Conservation (phyloP, 1,284 basidiomycete species). For the Cryptococcus deneoformans region DNA sequence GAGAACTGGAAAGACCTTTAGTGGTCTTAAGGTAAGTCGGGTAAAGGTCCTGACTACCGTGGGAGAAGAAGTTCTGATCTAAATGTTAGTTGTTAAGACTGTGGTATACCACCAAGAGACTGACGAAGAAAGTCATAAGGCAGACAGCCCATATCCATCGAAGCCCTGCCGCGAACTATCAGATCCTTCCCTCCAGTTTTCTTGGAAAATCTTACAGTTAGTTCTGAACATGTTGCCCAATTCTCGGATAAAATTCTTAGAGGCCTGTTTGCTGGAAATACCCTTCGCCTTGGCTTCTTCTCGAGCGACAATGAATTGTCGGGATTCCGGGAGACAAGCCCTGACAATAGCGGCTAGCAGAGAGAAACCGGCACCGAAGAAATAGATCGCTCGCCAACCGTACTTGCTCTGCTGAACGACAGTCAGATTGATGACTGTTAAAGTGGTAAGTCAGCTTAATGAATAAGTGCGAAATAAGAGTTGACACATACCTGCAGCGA, state of each 20-base stretch:
- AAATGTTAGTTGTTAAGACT: neutral
- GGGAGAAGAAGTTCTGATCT: conserved; percentile 42
- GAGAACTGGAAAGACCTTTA: conserved; percentile 52
- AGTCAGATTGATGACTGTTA: conserved; percentile 66
- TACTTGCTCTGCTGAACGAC: conserved; percentile 46
- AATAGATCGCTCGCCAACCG: conserved; percentile 55
- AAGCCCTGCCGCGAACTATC: conserved; percentile 54
- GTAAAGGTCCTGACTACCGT: conserved; percentile 66
- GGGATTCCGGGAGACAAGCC: conserved; percentile 72
- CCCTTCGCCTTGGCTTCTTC: conserved; percentile 48
- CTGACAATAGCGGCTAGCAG: conserved; percentile 71
- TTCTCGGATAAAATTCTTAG: conserved; percentile 70
- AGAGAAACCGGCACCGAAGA: conserved; percentile 63
- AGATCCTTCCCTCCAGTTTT: neutral
- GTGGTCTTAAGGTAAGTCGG: conserved; percentile 66
- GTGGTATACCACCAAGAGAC: neutral
- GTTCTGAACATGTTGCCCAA: conserved; percentile 68
- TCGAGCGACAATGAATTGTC: conserved; percentile 59
- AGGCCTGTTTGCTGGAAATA: conserved; percentile 54
- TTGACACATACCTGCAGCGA: neutral
- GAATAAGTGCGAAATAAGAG: neutral
- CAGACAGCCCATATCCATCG: conserved; percentile 74
- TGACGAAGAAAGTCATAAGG: conserved; percentile 49
- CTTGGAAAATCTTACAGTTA: conserved; percentile 55
- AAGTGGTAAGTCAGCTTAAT: conserved; percentile 41